A percentile compares a stretch with the other conserved stretches of the same genome.
These are phyloP conservation scores for Xanthoconium separans DNA, from an alignment of 1,284 basidiomycete species.

Conservation along the genomic window DNA sequence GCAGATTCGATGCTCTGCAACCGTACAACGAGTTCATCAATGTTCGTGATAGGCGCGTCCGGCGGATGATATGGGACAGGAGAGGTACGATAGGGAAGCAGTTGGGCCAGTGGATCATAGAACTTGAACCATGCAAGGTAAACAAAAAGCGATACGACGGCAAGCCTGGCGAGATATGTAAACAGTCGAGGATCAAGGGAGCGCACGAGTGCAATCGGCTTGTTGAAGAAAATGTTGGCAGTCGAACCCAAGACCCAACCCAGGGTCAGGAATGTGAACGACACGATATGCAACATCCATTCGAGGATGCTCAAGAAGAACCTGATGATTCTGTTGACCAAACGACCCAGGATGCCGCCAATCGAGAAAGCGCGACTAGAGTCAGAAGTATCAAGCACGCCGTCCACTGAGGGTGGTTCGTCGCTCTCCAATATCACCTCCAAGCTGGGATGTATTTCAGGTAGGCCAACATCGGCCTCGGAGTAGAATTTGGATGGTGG, in stretches of 20 bases:
- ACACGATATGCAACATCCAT: conserved; percentile 35
- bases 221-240: conserved; percentile 39
- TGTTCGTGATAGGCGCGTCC: conserved; percentile 58
- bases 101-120: conserved; percentile 32
- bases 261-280: conserved; percentile 26
- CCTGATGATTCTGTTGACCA: conserved; percentile 37
- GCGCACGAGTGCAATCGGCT: conserved; percentile 44
- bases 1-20: conserved; percentile 64
- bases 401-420: conserved; percentile 39
- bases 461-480: conserved; percentile 39
- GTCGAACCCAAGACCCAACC: conserved; percentile 46
- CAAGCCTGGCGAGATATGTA: conserved; percentile 36
- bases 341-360: conserved; percentile 45
- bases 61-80: conserved; percentile 44
- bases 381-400: conserved; percentile 25
- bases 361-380: conserved; percentile 38
- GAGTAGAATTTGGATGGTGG: conserved; percentile 31
- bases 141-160: conserved; percentile 39
- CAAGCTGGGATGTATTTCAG: conserved; percentile 47
- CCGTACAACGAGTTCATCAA: conserved; percentile 70
- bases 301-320: conserved; percentile 41
- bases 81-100: conserved; percentile 24
- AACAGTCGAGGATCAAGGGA: conserved; percentile 30
- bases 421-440: conserved; percentile 61
- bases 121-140: conserved; percentile 45